These are phyloP conservation scores for Trichosporon sp. DNA, from an alignment of 1,284 basidiomycete genomes.

Conservation along the genomic window DNA sequence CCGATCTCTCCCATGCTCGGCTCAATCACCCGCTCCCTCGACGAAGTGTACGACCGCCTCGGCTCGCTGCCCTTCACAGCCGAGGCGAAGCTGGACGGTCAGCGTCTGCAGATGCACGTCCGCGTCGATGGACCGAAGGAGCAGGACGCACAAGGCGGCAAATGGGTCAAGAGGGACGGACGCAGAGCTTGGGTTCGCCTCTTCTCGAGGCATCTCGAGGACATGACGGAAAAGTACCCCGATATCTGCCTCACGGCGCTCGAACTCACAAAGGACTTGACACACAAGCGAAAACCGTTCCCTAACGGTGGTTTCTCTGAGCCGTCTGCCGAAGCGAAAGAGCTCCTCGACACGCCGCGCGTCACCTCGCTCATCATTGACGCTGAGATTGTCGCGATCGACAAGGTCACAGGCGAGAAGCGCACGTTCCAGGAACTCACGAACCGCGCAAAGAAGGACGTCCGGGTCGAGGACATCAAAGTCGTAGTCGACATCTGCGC, in stretches of 20 bases:
- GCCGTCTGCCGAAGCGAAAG: constrained; percentile 37
- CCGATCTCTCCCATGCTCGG: constrained; percentile 61
- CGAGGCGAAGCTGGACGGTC: constrained; percentile 84
- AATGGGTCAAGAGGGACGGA: constrained; percentile 56
- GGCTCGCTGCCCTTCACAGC: constrained; percentile 70
- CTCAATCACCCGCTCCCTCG: constrained; percentile 71
- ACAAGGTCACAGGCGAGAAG: constrained; percentile 76
- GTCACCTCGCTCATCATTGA: constrained; percentile 87
- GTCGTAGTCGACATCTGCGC: constrained; percentile 92
- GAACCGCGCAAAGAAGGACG: constrained; percentile 93
- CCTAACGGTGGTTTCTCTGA: background rate
- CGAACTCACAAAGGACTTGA: constrained; percentile 35
- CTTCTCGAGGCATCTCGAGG: constrained; percentile 84
- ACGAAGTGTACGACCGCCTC: constrained; percentile 76
- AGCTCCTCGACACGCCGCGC: constrained; percentile 38
- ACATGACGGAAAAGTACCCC: constrained; percentile 93
- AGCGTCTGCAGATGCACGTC: constrained; percentile 81
- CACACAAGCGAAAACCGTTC: constrained; percentile 42
- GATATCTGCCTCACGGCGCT: constrained; percentile 70
- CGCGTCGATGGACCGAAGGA: constrained; percentile 51
- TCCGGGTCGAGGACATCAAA: constrained; percentile 93
- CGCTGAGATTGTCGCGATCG: constrained; percentile 94
- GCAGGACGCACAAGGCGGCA: constrained; percentile 52
- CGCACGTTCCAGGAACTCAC: constrained; percentile 98
- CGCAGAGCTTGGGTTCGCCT: constrained; percentile 64